phyloP scores from a whole-genome alignment of 202 grass and related monocot species.

The Carex arenaria region DNA sequence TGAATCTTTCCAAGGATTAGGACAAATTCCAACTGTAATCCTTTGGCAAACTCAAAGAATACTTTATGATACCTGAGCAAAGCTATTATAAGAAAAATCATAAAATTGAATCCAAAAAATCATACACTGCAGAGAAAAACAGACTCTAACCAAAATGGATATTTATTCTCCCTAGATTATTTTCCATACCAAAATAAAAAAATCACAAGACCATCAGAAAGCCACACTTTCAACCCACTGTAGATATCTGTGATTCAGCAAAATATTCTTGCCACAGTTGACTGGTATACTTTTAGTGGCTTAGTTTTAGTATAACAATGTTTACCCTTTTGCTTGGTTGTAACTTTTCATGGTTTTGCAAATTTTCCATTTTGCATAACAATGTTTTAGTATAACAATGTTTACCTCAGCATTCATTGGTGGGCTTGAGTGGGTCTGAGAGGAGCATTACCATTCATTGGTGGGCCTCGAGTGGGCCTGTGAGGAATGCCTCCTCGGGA shows the following conservation, averaged over 20 bases:
- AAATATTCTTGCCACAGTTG: neutral
- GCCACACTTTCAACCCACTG: neutral
- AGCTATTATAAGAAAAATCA: neutral
- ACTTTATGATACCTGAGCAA: neutral
- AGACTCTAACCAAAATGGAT: neutral
- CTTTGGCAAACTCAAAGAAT: neutral
- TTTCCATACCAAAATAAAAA: neutral
- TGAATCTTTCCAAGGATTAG: neutral
- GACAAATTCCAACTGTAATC: neutral
- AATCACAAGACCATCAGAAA: neutral
- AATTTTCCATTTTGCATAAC: neutral
- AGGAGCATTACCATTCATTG: conserved; percentile 56
- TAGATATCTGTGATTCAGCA: neutral
- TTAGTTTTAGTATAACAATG: neutral
- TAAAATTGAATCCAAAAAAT: neutral
- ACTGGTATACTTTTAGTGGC: neutral
- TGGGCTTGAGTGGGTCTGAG: conserved; percentile 46
- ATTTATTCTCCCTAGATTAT: neutral
- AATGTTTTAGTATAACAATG: neutral
- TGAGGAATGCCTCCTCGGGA: conserved; percentile 52
- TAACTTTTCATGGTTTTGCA: neutral
- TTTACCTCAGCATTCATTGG: conserved; percentile 16
- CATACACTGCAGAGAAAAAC: neutral
- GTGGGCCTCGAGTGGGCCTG: conserved; percentile 65
- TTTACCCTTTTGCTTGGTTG: neutral